Percentiles rank a stretch among this genome's conserved stretches.
Evolutionary conservation across 169 alveolate species (phyloP).

Genomic region (Plasmodium ovale): DNA sequence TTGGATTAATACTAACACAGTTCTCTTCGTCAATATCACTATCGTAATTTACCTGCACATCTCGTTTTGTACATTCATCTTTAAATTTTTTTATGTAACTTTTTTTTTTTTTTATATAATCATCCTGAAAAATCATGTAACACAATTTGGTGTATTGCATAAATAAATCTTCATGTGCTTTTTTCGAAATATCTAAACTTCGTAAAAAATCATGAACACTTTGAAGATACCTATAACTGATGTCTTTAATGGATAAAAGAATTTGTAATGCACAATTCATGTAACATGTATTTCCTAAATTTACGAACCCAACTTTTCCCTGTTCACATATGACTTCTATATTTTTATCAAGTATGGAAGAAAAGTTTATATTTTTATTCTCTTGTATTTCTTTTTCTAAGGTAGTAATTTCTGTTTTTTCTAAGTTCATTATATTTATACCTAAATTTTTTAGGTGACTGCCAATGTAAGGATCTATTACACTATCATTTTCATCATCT

Average conservation of each 20-base stretch:
- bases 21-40: constrained; percentile 70
- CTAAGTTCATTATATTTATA: constrained; percentile 87
- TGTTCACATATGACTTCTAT: constrained; percentile 70
- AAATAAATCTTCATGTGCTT: constrained; percentile 50
- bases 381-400: constrained; percentile 45
- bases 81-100: constrained; percentile 49
- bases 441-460: constrained; percentile 92
- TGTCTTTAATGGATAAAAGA: constrained; percentile 40
- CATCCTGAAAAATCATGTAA: constrained; percentile 30
- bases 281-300: constrained; percentile 91
- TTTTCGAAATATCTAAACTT: constrained; percentile 4
- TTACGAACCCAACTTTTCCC: constrained; percentile 85
- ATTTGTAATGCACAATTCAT: constrained; percentile 88
- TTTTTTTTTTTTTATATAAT: constrained; percentile 48
- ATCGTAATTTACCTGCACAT: constrained; percentile 31
- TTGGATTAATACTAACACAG: constrained; percentile 43
- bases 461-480: constrained; percentile 90
- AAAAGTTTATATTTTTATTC: constrained; percentile 58
- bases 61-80: constrained; percentile 27
- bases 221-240: constrained; percentile 32
- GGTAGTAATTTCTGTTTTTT: constrained; percentile 18
- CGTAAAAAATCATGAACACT: constrained; percentile 15
- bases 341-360: constrained; percentile 78
- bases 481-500: constrained; percentile 89
- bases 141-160: constrained; percentile 47